These are phyloP conservation scores for Endoconidiophora polonica DNA, from an alignment of 2,329 filamentous ascomycete genomes.

Conservation along the genomic window DNA sequence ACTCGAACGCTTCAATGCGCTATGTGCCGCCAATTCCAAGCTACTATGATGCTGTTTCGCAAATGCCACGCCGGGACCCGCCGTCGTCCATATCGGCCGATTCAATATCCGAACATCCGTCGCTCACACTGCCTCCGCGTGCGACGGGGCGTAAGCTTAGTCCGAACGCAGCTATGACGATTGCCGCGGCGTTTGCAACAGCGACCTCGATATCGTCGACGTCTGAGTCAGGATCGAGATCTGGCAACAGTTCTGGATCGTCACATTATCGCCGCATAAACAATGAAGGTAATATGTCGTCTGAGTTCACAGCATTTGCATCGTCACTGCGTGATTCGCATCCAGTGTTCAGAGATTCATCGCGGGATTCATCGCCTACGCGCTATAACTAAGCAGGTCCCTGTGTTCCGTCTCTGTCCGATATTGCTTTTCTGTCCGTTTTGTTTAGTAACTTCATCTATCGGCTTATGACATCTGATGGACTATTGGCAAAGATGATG, in stretches of 20 bases:
- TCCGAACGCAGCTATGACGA: background rate
- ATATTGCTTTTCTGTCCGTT: no score
- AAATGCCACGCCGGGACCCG: slow-evolving; percentile 21
- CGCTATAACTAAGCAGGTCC: background rate
- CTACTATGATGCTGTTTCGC: slow-evolving; percentile 58
- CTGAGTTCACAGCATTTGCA: slow-evolving; percentile 10
- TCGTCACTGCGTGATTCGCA: slow-evolving; percentile 1
- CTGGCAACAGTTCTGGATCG: background rate
- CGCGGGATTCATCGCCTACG: background rate
- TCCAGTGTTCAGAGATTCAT: background rate
- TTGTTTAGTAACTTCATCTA: no score
- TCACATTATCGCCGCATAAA: background rate
- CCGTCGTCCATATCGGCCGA: slow-evolving; percentile 1
- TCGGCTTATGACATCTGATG: no score
- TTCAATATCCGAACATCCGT: slow-evolving; percentile 6
- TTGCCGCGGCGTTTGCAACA: background rate
- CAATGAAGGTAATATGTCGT: background rate
- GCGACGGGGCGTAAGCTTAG: background rate
- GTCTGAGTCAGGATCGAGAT: background rate
- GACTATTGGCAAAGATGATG: no score
- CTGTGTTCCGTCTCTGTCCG: background rate
- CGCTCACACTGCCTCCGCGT: background rate
- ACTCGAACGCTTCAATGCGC: slow-evolving; percentile 28
- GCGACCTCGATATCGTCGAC: no score
- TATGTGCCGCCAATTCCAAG: slow-evolving; percentile 55